These are phyloP conservation scores for Polyporus arcularius DNA, from an alignment of 768 basidiomycete species.

Conservation along the genomic window DNA sequence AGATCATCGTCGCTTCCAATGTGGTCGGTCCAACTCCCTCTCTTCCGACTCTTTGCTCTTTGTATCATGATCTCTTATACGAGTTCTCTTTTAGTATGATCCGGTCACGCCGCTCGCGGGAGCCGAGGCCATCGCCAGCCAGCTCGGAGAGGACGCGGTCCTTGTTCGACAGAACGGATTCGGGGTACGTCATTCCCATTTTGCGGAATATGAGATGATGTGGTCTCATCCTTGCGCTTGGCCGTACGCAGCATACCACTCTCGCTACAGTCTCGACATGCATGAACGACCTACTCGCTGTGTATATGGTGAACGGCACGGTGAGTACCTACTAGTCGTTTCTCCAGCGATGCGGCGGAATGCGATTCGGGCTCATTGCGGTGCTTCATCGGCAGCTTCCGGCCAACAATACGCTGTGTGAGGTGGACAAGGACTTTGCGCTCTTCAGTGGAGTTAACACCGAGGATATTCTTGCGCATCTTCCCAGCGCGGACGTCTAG, in stretches of 20 bases:
- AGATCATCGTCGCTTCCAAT: constrained; percentile 13
- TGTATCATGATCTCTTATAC: not conserved
- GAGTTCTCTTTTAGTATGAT: not conserved
- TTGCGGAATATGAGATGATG: too few relatives aligned
- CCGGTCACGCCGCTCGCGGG: not conserved
- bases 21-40: constrained; percentile 1
- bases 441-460: constrained; percentile 7
- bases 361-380: too few relatives aligned
- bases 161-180: not conserved
- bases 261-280: not conserved
- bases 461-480: not conserved
- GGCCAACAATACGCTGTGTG: not conserved
- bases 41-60: not conserved
- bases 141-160: not conserved
- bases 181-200: not conserved
- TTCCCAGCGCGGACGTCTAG: not conserved
- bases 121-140: not conserved
- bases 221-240: too few relatives aligned
- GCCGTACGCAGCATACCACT: too few relatives aligned
- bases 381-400: not conserved
- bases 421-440: constrained; percentile 6
- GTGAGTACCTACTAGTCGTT: not conserved
- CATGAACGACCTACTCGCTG: not conserved
- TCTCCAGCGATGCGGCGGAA: not conserved
- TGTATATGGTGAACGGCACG: constrained; percentile 4